A percentile compares a stretch with the other conserved stretches of the same genome.
Conservation (phyloP, 116 monocot species). For the Cymodocea nodosa region DNA sequence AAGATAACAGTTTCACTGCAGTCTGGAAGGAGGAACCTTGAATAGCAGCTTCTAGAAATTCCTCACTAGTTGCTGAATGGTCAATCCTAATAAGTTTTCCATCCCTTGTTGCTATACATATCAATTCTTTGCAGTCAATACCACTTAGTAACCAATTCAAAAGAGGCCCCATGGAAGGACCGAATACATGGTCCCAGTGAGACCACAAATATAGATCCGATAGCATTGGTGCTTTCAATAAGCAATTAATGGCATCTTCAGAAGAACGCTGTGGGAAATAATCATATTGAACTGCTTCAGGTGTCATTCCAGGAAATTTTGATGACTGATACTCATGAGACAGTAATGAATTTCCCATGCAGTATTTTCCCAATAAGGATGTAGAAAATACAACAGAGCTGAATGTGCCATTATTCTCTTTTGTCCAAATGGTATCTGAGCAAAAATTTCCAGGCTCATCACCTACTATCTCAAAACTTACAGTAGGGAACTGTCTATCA, state of each 20-base stretch:
- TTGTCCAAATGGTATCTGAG: slow-evolving; percentile 16
- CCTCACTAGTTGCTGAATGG: slow-evolving; percentile 51
- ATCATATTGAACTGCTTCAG: slow-evolving; percentile 7
- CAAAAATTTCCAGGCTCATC: slow-evolving; percentile 22
- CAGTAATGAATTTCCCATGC: slow-evolving; percentile 3
- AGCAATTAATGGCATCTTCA: slow-evolving; percentile 65
- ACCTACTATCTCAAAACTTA: slow-evolving; percentile 44
- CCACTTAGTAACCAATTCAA: slow-evolving; percentile 57
- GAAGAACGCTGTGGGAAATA: slow-evolving; percentile 16
- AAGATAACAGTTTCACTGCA: slow-evolving; percentile 75
- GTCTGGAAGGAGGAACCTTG: slow-evolving; percentile 54
- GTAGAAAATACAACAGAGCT: slow-evolving; percentile 48
- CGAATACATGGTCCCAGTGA: slow-evolving; percentile 83
- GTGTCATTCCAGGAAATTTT: slow-evolving; percentile 1
- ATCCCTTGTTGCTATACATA: slow-evolving; percentile 65
- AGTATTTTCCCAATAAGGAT: slow-evolving; percentile 37
- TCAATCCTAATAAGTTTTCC: slow-evolving; percentile 77
- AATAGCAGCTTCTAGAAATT: slow-evolving; percentile 76
- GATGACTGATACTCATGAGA: slow-evolving; percentile 1
- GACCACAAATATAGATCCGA: slow-evolving; percentile 80
- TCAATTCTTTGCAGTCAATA: slow-evolving; percentile 24
- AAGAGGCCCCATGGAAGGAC: slow-evolving; percentile 68
- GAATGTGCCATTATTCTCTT: slow-evolving; percentile 18
- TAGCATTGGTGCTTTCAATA: slow-evolving; percentile 77
- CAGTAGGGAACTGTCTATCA: slow-evolving; percentile 68